Evolutionary conservation across 1,284 basidiomycete species (phyloP).

Genomic region (Pyrrhoderma lamaoense): DNA sequence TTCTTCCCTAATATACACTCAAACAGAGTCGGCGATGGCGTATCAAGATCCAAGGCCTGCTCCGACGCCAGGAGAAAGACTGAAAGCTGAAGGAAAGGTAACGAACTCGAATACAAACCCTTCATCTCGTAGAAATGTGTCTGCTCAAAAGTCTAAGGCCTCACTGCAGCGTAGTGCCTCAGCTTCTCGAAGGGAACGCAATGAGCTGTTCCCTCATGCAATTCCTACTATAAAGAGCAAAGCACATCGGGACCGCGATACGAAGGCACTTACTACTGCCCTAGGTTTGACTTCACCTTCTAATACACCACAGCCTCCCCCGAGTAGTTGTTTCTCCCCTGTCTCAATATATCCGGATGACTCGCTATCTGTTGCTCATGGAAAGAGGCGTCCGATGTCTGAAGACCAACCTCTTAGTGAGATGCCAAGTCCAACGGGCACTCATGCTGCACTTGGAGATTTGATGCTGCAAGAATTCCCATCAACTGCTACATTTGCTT

Average conservation of each 20-base stretch:
- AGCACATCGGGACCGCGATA: slow-evolving; percentile 41
- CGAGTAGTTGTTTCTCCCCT: slow-evolving; percentile 39
- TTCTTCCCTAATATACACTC: slow-evolving; percentile 10
- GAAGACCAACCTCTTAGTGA: slow-evolving; percentile 12
- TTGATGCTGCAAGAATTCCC: slow-evolving; percentile 53
- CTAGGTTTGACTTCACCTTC: slow-evolving; percentile 36
- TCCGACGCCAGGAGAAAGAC: slow-evolving; percentile 9
- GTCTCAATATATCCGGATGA: slow-evolving; percentile 61
- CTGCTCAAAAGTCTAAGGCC: neutral
- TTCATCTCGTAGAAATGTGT: slow-evolving; percentile 3
- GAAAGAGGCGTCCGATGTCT: slow-evolving; percentile 23
- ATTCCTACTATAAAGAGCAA: slow-evolving; percentile 35
- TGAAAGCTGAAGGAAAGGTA: slow-evolving; percentile 11
- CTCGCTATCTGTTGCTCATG: slow-evolving; percentile 53
- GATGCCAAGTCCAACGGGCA: slow-evolving; percentile 24
- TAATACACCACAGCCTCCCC: slow-evolving; percentile 6
- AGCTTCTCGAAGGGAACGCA: slow-evolving; percentile 11
- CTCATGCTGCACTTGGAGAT: slow-evolving; percentile 44
- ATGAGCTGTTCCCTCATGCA: slow-evolving; percentile 25
- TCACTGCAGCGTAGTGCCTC: slow-evolving; percentile 19
- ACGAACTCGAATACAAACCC: slow-evolving; percentile 8
- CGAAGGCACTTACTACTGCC: slow-evolving; percentile 44
- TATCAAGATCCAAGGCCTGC: slow-evolving; percentile 16
- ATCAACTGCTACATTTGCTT: slow-evolving; percentile 25
- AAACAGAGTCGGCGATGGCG: slow-evolving; percentile 5